Evolutionary conservation across 148 eudicot genomes (phyloP).

Genomic region (Fagopyrum homotropicum): DNA sequence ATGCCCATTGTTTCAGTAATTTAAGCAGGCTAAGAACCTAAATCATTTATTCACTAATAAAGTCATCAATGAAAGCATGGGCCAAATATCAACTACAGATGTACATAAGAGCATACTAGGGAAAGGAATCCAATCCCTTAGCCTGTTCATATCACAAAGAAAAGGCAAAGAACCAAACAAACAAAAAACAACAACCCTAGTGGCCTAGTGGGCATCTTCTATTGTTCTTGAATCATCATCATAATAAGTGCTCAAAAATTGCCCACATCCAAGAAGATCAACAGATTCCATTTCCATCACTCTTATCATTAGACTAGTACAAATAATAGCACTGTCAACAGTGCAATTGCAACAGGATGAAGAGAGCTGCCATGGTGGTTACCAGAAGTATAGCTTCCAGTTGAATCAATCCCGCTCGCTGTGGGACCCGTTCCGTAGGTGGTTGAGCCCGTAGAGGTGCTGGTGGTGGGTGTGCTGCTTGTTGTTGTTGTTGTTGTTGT

Average conservation of each 20-base stretch:
- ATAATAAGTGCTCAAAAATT: neutral
- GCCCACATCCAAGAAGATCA: neutral
- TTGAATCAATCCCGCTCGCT: neutral
- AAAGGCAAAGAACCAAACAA: neutral
- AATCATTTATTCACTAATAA: too few species aligned
- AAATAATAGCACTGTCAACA: neutral
- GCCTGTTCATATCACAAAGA: neutral
- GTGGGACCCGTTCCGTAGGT: neutral
- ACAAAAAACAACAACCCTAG: neutral
- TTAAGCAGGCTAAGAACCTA: too few species aligned
- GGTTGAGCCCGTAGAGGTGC: neutral
- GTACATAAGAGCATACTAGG: neutral
- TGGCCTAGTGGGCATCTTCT: neutral
- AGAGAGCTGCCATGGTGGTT: neutral
- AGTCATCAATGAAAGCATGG: too few species aligned
- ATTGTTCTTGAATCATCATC: neutral
- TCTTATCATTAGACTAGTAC: neutral
- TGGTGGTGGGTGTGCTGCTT: conserved; percentile 1
- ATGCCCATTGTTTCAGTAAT: neutral
- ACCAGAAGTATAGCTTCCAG: neutral
- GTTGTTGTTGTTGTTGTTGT: neutral
- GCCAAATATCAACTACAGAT: neutral
- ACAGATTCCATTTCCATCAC: neutral
- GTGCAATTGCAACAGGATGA: neutral
- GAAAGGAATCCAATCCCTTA: neutral